phyloP scores from a whole-genome alignment of 352 stramenopile genomes.

The Phytophthora capsici region DNA sequence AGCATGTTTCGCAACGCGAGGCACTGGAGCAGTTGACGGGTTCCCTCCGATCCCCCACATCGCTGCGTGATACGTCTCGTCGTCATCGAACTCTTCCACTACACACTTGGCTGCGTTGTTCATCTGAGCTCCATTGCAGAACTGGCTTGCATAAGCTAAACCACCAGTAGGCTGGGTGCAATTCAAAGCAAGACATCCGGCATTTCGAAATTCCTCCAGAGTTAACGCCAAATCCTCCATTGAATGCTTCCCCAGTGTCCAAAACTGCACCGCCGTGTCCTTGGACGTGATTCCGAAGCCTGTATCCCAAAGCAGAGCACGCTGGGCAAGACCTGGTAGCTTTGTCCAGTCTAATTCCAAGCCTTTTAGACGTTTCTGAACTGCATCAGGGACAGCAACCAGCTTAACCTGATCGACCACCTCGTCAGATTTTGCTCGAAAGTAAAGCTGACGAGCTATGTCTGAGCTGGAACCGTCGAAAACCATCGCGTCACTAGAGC shows the following conservation, averaged over 20 bases:
- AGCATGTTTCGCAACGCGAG: conserved; percentile 8
- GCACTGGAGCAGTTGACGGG: background rate
- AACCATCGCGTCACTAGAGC: conserved; percentile 2
- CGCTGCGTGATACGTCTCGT: conserved; percentile 16
- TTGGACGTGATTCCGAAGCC: conserved; percentile 20
- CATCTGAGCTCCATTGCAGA: conserved; percentile 44
- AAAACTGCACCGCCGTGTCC: conserved; percentile 18
- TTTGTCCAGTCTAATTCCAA: conserved; percentile 15
- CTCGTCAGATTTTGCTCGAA: conserved; percentile 12
- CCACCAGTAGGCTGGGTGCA: conserved; percentile 23
- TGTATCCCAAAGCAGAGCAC: conserved; percentile 40
- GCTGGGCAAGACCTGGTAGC: conserved; percentile 29
- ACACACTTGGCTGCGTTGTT: conserved; percentile 30
- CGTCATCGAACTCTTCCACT: conserved; percentile 20
- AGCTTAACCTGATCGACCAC: background rate
- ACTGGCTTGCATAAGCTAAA: conserved; percentile 9
- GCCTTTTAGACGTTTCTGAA: conserved; percentile 12
- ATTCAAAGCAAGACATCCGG: conserved; percentile 9
- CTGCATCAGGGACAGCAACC: background rate
- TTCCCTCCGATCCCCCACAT: conserved; percentile 34
- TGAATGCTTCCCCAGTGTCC: conserved; percentile 16
- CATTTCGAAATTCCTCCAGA: conserved; percentile 6
- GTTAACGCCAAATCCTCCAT: conserved; percentile 33
- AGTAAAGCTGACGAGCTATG: conserved; percentile 34
- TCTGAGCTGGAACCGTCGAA: conserved; percentile 44